Conservation (phyloP, 352 stramenopile genomes). For the Globisporangium uncinulatum region DNA sequence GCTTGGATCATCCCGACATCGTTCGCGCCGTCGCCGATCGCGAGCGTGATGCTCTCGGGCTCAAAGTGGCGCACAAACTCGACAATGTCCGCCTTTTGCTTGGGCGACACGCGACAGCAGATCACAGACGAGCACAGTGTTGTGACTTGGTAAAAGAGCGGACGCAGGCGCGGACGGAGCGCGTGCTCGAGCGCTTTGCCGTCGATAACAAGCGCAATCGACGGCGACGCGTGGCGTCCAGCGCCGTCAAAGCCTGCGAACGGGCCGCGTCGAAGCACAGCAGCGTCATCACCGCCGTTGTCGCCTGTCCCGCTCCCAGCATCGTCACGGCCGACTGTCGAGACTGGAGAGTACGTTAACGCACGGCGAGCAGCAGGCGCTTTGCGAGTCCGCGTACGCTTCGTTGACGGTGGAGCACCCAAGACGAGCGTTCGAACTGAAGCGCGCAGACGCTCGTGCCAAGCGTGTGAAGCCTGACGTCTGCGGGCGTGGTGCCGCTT, state of each 20-base stretch:
- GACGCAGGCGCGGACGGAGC: conserved; percentile 37
- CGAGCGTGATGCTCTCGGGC: conserved; percentile 74
- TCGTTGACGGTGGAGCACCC: conserved; percentile 6
- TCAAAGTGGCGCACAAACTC: conserved; percentile 70
- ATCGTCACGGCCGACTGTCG: conserved; percentile 6
- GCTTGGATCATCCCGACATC: conserved; percentile 95
- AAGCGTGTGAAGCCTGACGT: neutral
- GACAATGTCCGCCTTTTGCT: conserved; percentile 85
- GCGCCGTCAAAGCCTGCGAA: neutral
- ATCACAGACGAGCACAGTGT: conserved; percentile 78
- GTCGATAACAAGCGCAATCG: conserved; percentile 91
- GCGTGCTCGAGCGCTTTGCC: conserved; percentile 84
- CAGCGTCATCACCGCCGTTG: conserved; percentile 3
- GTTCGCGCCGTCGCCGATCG: conserved; percentile 95
- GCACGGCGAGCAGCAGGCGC: neutral
- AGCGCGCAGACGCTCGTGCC: conserved; percentile 3
- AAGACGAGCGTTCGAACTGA: conserved; percentile 8
- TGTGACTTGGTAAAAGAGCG: conserved; percentile 65
- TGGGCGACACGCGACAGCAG: conserved; percentile 84
- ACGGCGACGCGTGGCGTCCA: neutral
- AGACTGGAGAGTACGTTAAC: conserved; percentile 11
- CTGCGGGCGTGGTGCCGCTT: conserved; percentile 7
- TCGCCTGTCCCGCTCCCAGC: neutral
- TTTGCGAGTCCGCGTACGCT: conserved; percentile 4
- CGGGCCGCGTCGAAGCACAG: conserved; percentile 4